These are phyloP conservation scores for Apiospora malaysiana DNA, from an alignment of 2,329 filamentous ascomycete species.

Conservation along the genomic window DNA sequence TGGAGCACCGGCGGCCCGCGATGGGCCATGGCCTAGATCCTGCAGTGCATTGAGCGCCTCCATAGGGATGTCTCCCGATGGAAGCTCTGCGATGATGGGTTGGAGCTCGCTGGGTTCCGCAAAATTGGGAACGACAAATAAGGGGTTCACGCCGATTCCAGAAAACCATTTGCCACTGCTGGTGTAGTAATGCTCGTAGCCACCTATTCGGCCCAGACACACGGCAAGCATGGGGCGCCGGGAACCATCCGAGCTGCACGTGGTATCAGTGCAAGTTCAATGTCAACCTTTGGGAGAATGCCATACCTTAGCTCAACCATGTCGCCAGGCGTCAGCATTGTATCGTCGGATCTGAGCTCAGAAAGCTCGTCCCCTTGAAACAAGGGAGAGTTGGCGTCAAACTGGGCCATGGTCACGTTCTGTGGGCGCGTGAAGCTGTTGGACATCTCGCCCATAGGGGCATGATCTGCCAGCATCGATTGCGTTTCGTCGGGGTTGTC, in stretches of 20 bases:
- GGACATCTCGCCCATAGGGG: conserved; percentile 34
- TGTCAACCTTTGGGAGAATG: neutral
- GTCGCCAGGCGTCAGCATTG: conserved; percentile 50
- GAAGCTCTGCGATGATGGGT: conserved; percentile 47
- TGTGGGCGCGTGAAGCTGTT: conserved; percentile 46
- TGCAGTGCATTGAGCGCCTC: conserved; percentile 45
- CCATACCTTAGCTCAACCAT: conserved; percentile 55
- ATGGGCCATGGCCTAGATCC: conserved; percentile 47
- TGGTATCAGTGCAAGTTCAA: conserved; percentile 24
- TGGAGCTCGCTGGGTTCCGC: conserved; percentile 47
- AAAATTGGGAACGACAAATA: conserved; percentile 59
- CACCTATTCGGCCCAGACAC: conserved; percentile 57
- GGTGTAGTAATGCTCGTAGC: conserved; percentile 60
- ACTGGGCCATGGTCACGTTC: conserved; percentile 36
- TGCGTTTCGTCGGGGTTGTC: conserved; percentile 40
- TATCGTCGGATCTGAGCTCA: conserved; percentile 42
- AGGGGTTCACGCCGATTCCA: conserved; percentile 47
- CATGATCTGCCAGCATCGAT: conserved; percentile 37
- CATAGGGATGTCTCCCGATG: conserved; percentile 35
- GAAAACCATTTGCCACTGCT: conserved; percentile 58
- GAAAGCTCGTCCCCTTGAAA: conserved; percentile 45
- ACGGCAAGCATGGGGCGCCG: conserved; percentile 56
- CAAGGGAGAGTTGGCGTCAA: conserved; percentile 39
- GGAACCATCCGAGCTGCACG: conserved; percentile 41
- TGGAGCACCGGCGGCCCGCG: conserved; percentile 47